Conservation (phyloP, 1,284 basidiomycete genomes). For the Ustilago curta region DNA sequence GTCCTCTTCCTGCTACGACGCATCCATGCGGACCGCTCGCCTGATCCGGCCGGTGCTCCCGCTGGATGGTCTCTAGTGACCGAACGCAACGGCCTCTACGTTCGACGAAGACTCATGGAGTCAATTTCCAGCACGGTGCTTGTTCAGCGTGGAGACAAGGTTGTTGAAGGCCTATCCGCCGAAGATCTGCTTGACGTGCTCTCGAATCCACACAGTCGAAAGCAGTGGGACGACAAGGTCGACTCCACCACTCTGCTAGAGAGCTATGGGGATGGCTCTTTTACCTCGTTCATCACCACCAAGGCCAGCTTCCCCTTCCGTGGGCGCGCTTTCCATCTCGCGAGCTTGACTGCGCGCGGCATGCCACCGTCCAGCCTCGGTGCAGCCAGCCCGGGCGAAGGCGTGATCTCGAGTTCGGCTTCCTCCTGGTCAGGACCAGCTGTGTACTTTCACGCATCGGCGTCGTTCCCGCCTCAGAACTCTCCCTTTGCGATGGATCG, state of each 20-base stretch:
- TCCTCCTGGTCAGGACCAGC: slow-evolving; percentile 71
- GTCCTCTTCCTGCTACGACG: slow-evolving; percentile 64
- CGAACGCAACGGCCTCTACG: slow-evolving; percentile 80
- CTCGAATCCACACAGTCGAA: slow-evolving; percentile 76
- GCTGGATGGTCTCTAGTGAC: slow-evolving; percentile 85
- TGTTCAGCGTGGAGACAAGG: slow-evolving; percentile 88
- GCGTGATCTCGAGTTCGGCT: slow-evolving; percentile 64
- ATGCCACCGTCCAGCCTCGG: slow-evolving; percentile 34
- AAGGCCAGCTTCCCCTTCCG: slow-evolving; percentile 90
- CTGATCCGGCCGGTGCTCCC: slow-evolving; percentile 70
- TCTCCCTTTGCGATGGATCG: slow-evolving; percentile 77
- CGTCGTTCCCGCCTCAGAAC: slow-evolving; percentile 76
- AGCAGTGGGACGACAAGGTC: slow-evolving; percentile 86
- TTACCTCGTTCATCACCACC: slow-evolving; percentile 71
- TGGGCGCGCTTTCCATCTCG: slow-evolving; percentile 85
- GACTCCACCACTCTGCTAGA: slow-evolving; percentile 80
- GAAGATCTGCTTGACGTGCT: slow-evolving; percentile 83
- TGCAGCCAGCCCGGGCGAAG: slow-evolving; percentile 31
- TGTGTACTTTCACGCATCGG: slow-evolving; percentile 70
- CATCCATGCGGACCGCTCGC: slow-evolving; percentile 68
- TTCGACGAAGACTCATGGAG: slow-evolving; percentile 81
- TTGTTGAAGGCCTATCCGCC: slow-evolving; percentile 92
- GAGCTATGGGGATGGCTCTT: slow-evolving; percentile 82
- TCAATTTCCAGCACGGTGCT: slow-evolving; percentile 85
- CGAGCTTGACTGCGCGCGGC: slow-evolving; percentile 77